Percentiles rank a stretch among this genome's conserved stretches.
These are phyloP conservation scores for Chlorella sp. DNA, from an alignment of 139 green algal genomes.

Conservation along the genomic window DNA sequence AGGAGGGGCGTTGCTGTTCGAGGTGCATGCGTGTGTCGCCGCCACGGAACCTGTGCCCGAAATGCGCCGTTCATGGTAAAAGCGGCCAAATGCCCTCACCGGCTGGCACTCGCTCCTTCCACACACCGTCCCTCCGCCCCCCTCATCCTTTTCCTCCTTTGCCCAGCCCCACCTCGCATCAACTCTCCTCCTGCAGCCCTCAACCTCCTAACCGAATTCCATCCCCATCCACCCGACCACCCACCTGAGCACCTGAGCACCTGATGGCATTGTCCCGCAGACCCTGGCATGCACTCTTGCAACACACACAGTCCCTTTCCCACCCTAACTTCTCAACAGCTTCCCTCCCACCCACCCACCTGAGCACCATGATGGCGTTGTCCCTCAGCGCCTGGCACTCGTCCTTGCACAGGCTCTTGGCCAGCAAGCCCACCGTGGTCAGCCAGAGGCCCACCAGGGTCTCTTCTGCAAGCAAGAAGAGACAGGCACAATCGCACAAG, in stretches of 20 bases:
- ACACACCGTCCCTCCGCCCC: no score
- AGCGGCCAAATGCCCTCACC: no score
- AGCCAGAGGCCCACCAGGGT: constrained; percentile 70
- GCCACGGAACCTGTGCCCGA: not conserved
- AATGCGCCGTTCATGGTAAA: not conserved
- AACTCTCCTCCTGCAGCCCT: no score
- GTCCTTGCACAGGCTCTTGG: constrained; percentile 52
- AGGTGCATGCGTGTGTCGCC: not conserved
- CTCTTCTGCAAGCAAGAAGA: constrained; percentile 22
- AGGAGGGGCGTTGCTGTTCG: no score
- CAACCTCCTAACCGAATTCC: no score
- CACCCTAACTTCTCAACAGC: not conserved
- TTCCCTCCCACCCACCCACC: not conserved
- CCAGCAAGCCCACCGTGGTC: constrained; percentile 57
- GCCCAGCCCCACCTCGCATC: no score
- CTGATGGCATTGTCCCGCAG: no score
- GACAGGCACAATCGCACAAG: not conserved
- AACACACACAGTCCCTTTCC: not conserved
- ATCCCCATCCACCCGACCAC: no score
- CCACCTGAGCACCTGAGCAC: no score
- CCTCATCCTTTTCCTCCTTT: no score
- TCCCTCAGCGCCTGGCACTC: constrained; percentile 62
- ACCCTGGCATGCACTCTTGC: no score
- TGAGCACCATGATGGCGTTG: constrained; percentile 67
- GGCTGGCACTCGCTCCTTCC: no score